Evolutionary conservation across 2,329 filamentous ascomycete genomes (phyloP).

Genomic region (Fusarium sacchari): DNA sequence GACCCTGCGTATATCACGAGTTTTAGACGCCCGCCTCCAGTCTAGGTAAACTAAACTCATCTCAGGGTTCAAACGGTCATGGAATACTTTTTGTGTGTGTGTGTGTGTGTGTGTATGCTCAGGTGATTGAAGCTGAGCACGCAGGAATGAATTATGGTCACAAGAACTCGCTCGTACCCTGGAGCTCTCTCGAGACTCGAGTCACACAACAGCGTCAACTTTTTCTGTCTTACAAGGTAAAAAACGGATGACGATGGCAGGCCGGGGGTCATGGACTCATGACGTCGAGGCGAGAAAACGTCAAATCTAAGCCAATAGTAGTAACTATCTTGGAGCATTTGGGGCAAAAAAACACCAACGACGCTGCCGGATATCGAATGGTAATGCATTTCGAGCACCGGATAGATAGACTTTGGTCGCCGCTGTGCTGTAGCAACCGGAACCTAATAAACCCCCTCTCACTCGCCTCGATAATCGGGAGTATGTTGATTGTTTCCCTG

Average conservation of each 20-base stretch:
- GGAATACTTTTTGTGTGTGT: background rate
- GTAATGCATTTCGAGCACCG: background rate
- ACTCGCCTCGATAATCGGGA: background rate
- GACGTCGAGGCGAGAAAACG: constrained; percentile 12
- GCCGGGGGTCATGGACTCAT: constrained; percentile 16
- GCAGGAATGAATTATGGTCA: background rate
- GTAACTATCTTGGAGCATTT: background rate
- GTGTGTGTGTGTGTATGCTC: background rate
- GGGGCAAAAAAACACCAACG: background rate
- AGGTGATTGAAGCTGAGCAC: background rate
- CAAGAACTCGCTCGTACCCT: background rate
- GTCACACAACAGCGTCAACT: constrained; percentile 8
- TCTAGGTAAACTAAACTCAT: background rate
- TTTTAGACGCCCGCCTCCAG: background rate
- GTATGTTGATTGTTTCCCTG: background rate
- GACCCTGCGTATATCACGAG: constrained; percentile 28
- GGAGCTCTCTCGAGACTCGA: no score
- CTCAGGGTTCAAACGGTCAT: constrained; percentile 2
- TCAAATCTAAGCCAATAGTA: background rate
- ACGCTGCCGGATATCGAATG: background rate
- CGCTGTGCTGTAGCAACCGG: background rate
- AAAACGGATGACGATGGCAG: constrained; percentile 34
- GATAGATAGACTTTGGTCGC: constrained; percentile 6
- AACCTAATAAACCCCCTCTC: constrained; percentile 4
- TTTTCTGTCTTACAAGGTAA: constrained; percentile 1